Base-by-base conservation (phyloP, 306 rosid genomes). In the Oxytropis ochrocephala region DNA sequence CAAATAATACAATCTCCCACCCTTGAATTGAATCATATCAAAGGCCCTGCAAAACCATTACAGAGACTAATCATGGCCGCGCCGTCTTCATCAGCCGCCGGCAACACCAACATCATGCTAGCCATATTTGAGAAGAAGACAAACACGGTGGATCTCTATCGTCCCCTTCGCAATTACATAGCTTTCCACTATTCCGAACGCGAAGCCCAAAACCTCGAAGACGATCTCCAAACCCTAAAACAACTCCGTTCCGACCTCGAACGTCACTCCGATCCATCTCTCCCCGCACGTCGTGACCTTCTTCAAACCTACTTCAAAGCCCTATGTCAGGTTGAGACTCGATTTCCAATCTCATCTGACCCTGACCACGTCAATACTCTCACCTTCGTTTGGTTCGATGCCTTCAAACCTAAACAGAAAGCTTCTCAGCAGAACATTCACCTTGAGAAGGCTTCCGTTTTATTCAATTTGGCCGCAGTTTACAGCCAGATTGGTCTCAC, bases 351-450 rank as follows among this genome's bases (percentile, higher is more conserved):
- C 73, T 94, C 99, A 2, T 75, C 95, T 5, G 97, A 91, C 13
- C 88, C 81, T 19, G 96, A 86, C 32, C 99, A 94, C 70, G 81
- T 94, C 80, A 94, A 89, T 69, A 38, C 87, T 41, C 41, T 94
- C 69, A 87, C 86, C 30, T 94, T 94, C 75, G 84, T 91, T 29
- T 94, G 99, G 99, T 84, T 79, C 60, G 99, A 94, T 41, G 92
- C 97, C 41, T 94, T 94, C 70, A 91, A 91, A 82, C 89, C 79
- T 60, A 91, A 87, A 73, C 88, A 46, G 32, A 94, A 94, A 75
- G 96, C 99, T 0, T 81, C 95, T 2, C 97, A 89, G 89, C 99
- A 91, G 86, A 94, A 91, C 77, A 94, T 94, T 50, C 97, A 94
- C 67, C 82, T 94, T 9, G 99, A 94, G 64, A 94, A 94, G 74